These are phyloP conservation scores for Dendrocalamus sinicus DNA, from an alignment of 176 grass and related monocot genomes.

Conservation along the genomic window DNA sequence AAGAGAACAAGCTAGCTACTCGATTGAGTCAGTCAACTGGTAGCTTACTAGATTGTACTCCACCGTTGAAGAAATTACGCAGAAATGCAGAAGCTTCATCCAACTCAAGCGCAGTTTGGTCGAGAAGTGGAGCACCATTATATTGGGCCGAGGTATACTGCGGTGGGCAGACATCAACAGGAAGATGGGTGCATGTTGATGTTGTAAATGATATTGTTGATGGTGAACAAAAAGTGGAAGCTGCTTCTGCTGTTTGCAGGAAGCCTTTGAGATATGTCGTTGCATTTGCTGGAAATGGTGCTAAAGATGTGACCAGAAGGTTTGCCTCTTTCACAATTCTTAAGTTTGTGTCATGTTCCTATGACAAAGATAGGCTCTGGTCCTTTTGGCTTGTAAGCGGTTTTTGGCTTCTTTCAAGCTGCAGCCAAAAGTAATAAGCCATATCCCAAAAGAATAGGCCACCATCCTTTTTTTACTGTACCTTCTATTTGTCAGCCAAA, in stretches of 20 bases:
- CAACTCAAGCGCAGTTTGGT: conserved; percentile 81
- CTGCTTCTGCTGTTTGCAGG: conserved; percentile 79
- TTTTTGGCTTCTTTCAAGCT: too few relatives aligned
- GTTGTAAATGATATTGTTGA: conserved; percentile 84
- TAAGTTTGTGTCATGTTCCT: conserved; percentile 10
- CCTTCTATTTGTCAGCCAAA: conserved; percentile 6
- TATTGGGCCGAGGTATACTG: conserved; percentile 88
- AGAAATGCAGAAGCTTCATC: conserved; percentile 53
- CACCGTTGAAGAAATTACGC: conserved; percentile 49
- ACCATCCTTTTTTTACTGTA: not conserved
- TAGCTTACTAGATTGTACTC: conserved; percentile 39
- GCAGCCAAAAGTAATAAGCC: too few relatives aligned
- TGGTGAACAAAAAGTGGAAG: conserved; percentile 78
- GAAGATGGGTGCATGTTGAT: conserved; percentile 96
- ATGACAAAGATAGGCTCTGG: not conserved
- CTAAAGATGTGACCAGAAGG: conserved; percentile 99
- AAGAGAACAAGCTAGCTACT: conserved; percentile 46
- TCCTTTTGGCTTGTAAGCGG: too few relatives aligned
- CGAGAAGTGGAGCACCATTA: conserved; percentile 68
- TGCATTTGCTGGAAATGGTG: conserved; percentile 87
- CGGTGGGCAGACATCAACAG: conserved; percentile 64
- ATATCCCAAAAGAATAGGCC: too few relatives aligned
- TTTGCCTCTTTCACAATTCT: conserved; percentile 42
- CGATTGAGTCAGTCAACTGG: conserved; percentile 37
- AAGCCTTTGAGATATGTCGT: conserved; percentile 84